Evolutionary conservation across 192 early-diverging fungal species (phyloP).

Genomic region (Backusella circina): DNA sequence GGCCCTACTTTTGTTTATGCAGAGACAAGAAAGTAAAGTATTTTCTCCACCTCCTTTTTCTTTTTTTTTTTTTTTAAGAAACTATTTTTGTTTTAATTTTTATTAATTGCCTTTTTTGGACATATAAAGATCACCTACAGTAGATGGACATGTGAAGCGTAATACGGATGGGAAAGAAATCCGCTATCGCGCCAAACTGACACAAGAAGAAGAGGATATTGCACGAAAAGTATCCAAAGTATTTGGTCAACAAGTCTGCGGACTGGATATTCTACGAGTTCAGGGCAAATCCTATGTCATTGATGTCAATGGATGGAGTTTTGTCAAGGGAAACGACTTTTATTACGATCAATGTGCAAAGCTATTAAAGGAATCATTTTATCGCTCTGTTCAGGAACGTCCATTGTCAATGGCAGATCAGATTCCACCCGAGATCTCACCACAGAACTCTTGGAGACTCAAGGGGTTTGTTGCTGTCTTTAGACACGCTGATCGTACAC

Average conservation of each 20-base stretch:
- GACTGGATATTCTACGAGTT: slow-evolving; percentile 89
- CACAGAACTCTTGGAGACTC: slow-evolving; percentile 85
- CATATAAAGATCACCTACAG: slow-evolving; percentile 75
- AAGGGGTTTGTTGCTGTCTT: slow-evolving; percentile 94
- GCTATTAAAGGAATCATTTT: slow-evolving; percentile 75
- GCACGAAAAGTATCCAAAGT: slow-evolving; percentile 68
- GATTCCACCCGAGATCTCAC: slow-evolving; percentile 35
- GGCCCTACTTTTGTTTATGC: slow-evolving; percentile 86
- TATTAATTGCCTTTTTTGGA: neutral
- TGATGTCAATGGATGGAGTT: slow-evolving; percentile 99
- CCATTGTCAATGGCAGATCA: slow-evolving; percentile 13
- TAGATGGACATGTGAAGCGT: slow-evolving; percentile 91
- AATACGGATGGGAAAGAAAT: slow-evolving; percentile 98
- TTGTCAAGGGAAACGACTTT: slow-evolving; percentile 93
- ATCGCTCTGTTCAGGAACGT: slow-evolving; percentile 46
- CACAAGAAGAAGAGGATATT: slow-evolving; percentile 72
- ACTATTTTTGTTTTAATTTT: neutral
- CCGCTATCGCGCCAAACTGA: slow-evolving; percentile 85
- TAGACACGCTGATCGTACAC: slow-evolving; percentile 93
- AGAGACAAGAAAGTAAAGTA: slow-evolving; percentile 84
- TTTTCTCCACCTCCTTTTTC: neutral
- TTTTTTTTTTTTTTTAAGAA: neutral
- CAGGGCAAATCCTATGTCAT: slow-evolving; percentile 85
- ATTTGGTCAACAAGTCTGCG: slow-evolving; percentile 94
- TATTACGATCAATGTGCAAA: slow-evolving; percentile 87